Percentiles rank a stretch among this genome's conserved stretches.
Evolutionary conservation across 192 early-diverging fungal genomes (phyloP).

Genomic region (Coemansia sp.): DNA sequence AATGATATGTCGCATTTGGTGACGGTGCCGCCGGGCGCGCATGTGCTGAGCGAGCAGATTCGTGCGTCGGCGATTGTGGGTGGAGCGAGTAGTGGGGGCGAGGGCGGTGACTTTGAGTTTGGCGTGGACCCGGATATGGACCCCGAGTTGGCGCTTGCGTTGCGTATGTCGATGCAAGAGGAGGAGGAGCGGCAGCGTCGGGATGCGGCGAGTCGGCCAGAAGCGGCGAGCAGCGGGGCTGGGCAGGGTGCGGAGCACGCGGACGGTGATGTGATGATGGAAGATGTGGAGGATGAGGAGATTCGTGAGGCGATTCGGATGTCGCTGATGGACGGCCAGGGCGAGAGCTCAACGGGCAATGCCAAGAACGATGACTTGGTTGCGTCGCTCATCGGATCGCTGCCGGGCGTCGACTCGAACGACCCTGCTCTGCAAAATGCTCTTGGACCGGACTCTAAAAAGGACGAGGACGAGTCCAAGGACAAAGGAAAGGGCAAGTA

Average conservation of each 20-base stretch:
- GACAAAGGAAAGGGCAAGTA: constrained; percentile 9
- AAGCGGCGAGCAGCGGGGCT: background rate
- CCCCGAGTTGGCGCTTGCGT: constrained; percentile 86
- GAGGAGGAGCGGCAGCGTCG: constrained; percentile 82
- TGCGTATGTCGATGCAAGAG: constrained; percentile 96
- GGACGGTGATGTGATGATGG: constrained; percentile 36
- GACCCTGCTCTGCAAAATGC: constrained; percentile 79
- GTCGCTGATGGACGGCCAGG: constrained; percentile 47
- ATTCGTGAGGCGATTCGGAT: constrained; percentile 51
- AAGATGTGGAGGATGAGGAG: constrained; percentile 50
- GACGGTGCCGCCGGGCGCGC: constrained; percentile 89
- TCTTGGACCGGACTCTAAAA: constrained; percentile 52
- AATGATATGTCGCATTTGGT: constrained; percentile 92
- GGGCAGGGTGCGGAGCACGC: constrained; percentile 13
- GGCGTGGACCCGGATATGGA: constrained; percentile 92
- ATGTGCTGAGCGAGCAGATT: constrained; percentile 83
- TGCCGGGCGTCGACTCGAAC: constrained; percentile 85
- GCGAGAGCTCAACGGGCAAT: constrained; percentile 28
- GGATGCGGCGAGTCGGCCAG: constrained; percentile 25
- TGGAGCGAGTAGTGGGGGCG: constrained; percentile 73
- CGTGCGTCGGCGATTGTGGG: constrained; percentile 84
- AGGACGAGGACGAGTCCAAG: constrained; percentile 42
- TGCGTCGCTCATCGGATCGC: constrained; percentile 70
- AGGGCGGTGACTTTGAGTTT: constrained; percentile 75
- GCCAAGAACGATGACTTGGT: constrained; percentile 62